These are phyloP conservation scores for Anethum foeniculum DNA, from an alignment of 140 eudicot species.

Conservation along the genomic window DNA sequence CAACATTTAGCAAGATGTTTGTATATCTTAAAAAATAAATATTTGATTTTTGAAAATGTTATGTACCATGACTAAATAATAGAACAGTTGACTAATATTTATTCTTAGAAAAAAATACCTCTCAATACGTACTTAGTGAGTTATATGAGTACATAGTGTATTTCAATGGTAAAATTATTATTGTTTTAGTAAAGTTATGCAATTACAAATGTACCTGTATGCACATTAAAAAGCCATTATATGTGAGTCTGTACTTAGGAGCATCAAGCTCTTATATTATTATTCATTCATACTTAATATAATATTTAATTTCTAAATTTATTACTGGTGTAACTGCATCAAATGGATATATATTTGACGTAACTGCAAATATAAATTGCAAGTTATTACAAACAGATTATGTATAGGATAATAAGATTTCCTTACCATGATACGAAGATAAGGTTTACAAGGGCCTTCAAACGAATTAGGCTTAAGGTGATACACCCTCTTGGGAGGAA, in stretches of 20 bases:
- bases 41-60: background rate
- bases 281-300: too few species aligned
- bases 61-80: background rate
- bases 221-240: too few species aligned
- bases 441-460: constrained; percentile 60
- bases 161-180: too few species aligned
- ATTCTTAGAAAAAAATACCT: too few species aligned
- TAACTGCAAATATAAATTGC: background rate
- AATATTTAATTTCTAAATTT: too few species aligned
- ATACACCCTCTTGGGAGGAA: constrained; percentile 50
- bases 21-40: background rate
- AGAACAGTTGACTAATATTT: too few species aligned
- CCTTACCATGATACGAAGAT: constrained; percentile 42
- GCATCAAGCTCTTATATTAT: too few species aligned
- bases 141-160: too few species aligned
- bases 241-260: too few species aligned
- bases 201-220: too few species aligned
- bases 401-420: background rate
- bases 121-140: too few species aligned
- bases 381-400: background rate
- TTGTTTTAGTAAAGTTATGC: too few species aligned
- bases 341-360: background rate
- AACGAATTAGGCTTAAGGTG: constrained; percentile 59
- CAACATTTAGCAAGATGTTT: background rate
- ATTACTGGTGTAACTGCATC: background rate